phyloP scores from a whole-genome alignment of 768 basidiomycete species.

The Lactarius sp. region DNA sequence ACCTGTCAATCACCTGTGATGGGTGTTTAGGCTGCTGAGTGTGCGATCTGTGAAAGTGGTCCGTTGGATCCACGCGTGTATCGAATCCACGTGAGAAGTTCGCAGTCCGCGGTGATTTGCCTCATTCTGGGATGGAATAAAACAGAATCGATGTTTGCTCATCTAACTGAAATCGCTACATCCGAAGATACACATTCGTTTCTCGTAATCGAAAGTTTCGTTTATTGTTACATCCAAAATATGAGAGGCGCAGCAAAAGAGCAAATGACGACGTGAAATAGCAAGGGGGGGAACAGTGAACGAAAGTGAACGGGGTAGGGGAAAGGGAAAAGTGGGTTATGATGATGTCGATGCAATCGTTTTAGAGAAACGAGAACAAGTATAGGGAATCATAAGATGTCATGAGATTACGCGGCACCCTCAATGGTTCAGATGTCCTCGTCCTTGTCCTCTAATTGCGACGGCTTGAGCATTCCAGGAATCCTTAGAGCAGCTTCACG shows the following conservation, averaged over 20 bases:
- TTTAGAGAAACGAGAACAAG: slow-evolving; percentile 17
- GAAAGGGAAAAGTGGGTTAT: slow-evolving; percentile 14
- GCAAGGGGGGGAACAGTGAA: slow-evolving; percentile 12
- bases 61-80: background rate
- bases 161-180: slow-evolving; percentile 19
- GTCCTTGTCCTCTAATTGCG: slow-evolving; percentile 90
- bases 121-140: background rate
- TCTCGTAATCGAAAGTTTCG: slow-evolving; percentile 17
- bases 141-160: background rate
- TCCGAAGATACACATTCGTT: slow-evolving; percentile 28
- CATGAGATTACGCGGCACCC: slow-evolving; percentile 17
- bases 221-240: slow-evolving; percentile 25
- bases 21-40: background rate
- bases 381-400: slow-evolving; percentile 19
- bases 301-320: slow-evolving; percentile 5
- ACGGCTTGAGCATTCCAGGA: slow-evolving; percentile 97
- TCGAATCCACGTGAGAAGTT: slow-evolving; percentile 6
- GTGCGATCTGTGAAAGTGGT: slow-evolving; percentile 5
- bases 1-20: background rate
- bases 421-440: slow-evolving; percentile 59
- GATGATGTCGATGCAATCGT: slow-evolving; percentile 17
- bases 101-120: background rate
- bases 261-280: slow-evolving; percentile 24
- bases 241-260: slow-evolving; percentile 21
- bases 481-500: slow-evolving; percentile 87